phyloP scores from a whole-genome alignment of 2,329 filamentous ascomycete species.

The Aureobasidium musti region DNA sequence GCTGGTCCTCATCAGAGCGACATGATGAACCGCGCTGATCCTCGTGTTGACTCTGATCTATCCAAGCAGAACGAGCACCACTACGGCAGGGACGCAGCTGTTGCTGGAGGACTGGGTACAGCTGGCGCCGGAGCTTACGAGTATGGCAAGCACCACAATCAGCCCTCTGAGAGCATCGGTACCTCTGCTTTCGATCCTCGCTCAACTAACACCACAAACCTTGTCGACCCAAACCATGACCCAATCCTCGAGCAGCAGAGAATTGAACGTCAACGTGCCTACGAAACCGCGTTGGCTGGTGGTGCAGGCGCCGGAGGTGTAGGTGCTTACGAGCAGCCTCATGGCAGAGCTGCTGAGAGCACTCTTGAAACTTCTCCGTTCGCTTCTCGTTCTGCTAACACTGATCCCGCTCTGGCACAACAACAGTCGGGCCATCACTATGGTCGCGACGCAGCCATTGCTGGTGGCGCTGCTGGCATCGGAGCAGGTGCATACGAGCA shows the following conservation, averaged over 20 bases:
- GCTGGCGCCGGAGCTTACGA: slow-evolving; percentile 42
- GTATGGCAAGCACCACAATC: slow-evolving; percentile 33
- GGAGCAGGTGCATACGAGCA: slow-evolving; percentile 42
- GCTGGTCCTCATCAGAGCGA: slow-evolving; percentile 34
- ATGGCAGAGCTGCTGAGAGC: not conserved
- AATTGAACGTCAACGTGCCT: slow-evolving; percentile 26
- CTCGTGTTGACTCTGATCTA: slow-evolving; percentile 32
- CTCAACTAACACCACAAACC: slow-evolving; percentile 35
- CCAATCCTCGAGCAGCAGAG: slow-evolving; percentile 21
- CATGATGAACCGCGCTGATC: slow-evolving; percentile 35
- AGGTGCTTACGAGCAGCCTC: slow-evolving; percentile 39
- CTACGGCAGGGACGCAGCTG: slow-evolving; percentile 35
- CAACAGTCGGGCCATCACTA: slow-evolving; percentile 36
- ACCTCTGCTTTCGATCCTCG: slow-evolving; percentile 37
- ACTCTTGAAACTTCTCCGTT: slow-evolving; percentile 36
- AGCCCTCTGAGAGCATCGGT: slow-evolving; percentile 32
- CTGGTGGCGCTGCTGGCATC: slow-evolving; percentile 39
- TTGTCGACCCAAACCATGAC: slow-evolving; percentile 32
- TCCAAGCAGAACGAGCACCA: slow-evolving; percentile 28
- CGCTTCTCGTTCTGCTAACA: slow-evolving; percentile 35
- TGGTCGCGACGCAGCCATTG: slow-evolving; percentile 39
- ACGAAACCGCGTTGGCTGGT: slow-evolving; percentile 34
- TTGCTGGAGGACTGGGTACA: slow-evolving; percentile 40
- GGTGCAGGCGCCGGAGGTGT: slow-evolving; percentile 40
- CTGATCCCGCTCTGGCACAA: slow-evolving; percentile 22